These are phyloP conservation scores for Penicillium griseofulvum DNA, from an alignment of 2,329 filamentous ascomycete species.

Conservation along the genomic window DNA sequence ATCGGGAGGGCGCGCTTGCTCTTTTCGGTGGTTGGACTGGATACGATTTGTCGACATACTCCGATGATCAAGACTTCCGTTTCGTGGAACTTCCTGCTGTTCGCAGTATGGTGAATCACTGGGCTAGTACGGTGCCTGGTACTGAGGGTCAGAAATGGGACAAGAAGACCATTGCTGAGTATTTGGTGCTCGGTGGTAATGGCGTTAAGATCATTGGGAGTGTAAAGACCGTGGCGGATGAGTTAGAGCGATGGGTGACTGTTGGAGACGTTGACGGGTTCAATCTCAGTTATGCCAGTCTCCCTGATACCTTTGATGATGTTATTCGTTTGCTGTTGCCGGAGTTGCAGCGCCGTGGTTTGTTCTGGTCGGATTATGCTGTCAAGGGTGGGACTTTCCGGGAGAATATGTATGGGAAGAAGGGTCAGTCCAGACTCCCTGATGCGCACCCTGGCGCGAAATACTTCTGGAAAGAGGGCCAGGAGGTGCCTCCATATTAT, in stretches of 20 bases:
- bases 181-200: conserved; percentile 35
- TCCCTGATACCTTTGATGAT: conserved; percentile 39
- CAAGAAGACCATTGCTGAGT: conserved; percentile 36
- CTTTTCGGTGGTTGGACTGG: conserved; percentile 51
- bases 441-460: conserved; percentile 38
- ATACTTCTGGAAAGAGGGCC: conserved; percentile 37
- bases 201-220: conserved; percentile 38
- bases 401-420: conserved; percentile 39
- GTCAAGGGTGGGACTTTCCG: conserved; percentile 39
- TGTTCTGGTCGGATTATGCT: conserved; percentile 41
- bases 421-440: conserved; percentile 31
- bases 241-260: conserved; percentile 38
- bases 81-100: conserved; percentile 44
- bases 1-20: conserved; percentile 45
- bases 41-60: conserved; percentile 43
- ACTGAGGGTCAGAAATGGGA: conserved; percentile 41
- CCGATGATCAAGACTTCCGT: conserved; percentile 48
- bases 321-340: conserved; percentile 34
- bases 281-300: conserved; percentile 35
- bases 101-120: conserved; percentile 46
- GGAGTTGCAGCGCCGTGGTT: conserved; percentile 33
- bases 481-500: conserved; percentile 33
- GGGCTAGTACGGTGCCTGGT: conserved; percentile 45
- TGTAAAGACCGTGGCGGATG: conserved; percentile 37
- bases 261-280: conserved; percentile 38